Evolutionary conservation across 2,329 filamentous ascomycete genomes (phyloP).

Genomic region (Colletotrichum tamarilloi): DNA sequence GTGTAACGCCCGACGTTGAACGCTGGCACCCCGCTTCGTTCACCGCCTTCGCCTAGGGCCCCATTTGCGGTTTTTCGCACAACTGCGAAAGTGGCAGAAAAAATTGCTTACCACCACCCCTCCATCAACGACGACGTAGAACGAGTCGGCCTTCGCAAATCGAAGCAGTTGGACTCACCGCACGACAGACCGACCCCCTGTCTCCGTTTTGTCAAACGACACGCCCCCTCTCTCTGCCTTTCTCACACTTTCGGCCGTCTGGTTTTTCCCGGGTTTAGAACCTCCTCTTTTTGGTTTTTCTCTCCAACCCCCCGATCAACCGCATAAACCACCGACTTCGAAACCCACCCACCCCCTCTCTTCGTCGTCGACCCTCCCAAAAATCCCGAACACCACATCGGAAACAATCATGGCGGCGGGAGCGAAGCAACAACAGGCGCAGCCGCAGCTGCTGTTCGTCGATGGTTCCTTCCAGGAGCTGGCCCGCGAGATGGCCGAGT

Average conservation of each 20-base stretch:
- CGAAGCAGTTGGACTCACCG: constrained; percentile 28
- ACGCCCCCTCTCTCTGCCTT: constrained; percentile 23
- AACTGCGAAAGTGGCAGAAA: constrained; percentile 30
- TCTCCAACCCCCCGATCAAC: constrained; percentile 27
- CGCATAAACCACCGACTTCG: constrained; percentile 27
- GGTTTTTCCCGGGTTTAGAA: constrained; percentile 30
- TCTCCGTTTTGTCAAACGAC: constrained; percentile 33
- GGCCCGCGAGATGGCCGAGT: constrained; percentile 92
- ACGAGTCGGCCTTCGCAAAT: constrained; percentile 28
- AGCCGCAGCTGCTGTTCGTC: constrained; percentile 76
- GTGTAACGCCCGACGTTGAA: background rate
- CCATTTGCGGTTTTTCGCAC: constrained; percentile 30
- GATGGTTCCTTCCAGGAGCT: constrained; percentile 96
- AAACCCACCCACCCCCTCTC: constrained; percentile 29
- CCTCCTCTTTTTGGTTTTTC: constrained; percentile 37
- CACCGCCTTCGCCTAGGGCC: constrained; percentile 55
- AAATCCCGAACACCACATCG: constrained; percentile 6
- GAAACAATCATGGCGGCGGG: constrained; percentile 43
- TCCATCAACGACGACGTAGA: constrained; percentile 25
- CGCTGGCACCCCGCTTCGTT: background rate
- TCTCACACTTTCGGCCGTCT: constrained; percentile 31
- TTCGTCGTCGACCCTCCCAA: constrained; percentile 18
- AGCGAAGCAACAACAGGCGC: constrained; percentile 55
- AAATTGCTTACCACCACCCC: constrained; percentile 35
- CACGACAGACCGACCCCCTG: constrained; percentile 35